Conservation (phyloP, 345 rosid species). For the Syzygium aqueum region DNA sequence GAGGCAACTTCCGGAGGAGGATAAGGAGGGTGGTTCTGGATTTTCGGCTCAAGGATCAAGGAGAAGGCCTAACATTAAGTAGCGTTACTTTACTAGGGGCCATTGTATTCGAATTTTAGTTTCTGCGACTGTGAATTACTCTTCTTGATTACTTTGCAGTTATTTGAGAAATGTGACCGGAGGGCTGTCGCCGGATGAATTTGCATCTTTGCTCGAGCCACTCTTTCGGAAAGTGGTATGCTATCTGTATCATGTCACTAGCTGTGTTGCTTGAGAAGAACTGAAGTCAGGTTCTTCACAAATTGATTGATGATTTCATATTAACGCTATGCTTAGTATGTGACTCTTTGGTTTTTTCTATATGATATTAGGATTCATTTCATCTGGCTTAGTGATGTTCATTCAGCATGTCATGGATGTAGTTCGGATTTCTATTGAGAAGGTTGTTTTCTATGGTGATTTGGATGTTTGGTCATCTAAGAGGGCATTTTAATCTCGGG, state of each 20-base stretch:
- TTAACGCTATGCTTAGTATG: neutral
- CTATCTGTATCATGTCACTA: neutral
- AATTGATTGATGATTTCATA: neutral
- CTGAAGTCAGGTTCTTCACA: neutral
- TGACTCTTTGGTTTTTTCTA: neutral
- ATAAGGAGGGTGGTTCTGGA: neutral
- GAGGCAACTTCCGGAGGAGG: constrained; percentile 3
- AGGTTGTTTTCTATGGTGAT: neutral
- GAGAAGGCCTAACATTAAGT: constrained; percentile 6
- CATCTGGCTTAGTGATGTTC: neutral
- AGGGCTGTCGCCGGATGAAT: constrained; percentile 6
- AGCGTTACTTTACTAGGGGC: neutral
- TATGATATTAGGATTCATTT: neutral
- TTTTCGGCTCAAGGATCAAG: constrained; percentile 1
- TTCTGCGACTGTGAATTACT: neutral
- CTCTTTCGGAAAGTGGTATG: constrained; percentile 19
- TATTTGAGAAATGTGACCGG: constrained; percentile 12
- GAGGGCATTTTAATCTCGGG: neutral
- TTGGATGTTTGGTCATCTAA: neutral
- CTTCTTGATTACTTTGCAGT: constrained; percentile 7
- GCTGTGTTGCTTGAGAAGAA: neutral
- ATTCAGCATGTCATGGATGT: neutral
- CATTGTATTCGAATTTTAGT: neutral
- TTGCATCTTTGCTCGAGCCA: constrained; percentile 18
- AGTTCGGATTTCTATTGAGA: neutral